A percentile compares a stretch with the other conserved stretches of the same genome.
Conservation (phyloP, 2,329 filamentous ascomycete species). For the Nemania abortiva region DNA sequence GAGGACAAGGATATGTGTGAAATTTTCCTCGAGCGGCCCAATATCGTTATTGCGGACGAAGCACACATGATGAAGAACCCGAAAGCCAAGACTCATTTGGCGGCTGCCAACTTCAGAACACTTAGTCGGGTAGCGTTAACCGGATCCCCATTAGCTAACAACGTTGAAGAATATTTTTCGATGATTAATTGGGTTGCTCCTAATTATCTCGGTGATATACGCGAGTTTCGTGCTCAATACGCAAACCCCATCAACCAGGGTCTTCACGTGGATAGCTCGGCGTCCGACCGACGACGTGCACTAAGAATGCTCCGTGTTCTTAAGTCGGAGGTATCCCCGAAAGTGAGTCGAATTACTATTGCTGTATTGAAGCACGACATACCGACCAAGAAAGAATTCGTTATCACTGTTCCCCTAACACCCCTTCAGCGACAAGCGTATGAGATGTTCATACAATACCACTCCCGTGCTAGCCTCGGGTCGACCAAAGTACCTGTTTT, state of each 20-base stretch:
- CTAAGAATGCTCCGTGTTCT: constrained; percentile 77
- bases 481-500: constrained; percentile 49
- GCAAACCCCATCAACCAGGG: constrained; percentile 79
- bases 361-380: constrained; percentile 72
- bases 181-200: constrained; percentile 91
- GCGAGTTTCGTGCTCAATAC: constrained; percentile 78
- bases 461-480: constrained; percentile 23
- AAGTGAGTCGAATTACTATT: constrained; percentile 81
- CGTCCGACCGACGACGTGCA: constrained; percentile 66
- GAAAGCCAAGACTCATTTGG: constrained; percentile 62
- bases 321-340: constrained; percentile 78
- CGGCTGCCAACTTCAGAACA: constrained; percentile 72
- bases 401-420: constrained; percentile 79
- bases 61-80: constrained; percentile 83
- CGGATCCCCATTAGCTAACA: constrained; percentile 87
- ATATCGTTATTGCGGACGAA: constrained; percentile 85
- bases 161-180: constrained; percentile 84
- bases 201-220: constrained; percentile 75
- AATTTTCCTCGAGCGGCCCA: constrained; percentile 71
- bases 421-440: constrained; percentile 74
- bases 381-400: constrained; percentile 83
- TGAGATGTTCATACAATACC: constrained; percentile 55
- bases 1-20: constrained; percentile 41
- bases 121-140: constrained; percentile 84
- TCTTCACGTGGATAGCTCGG: constrained; percentile 73